These are phyloP conservation scores for Hemileia vastatrix DNA, from an alignment of 1,284 basidiomycete species.

Conservation along the genomic window DNA sequence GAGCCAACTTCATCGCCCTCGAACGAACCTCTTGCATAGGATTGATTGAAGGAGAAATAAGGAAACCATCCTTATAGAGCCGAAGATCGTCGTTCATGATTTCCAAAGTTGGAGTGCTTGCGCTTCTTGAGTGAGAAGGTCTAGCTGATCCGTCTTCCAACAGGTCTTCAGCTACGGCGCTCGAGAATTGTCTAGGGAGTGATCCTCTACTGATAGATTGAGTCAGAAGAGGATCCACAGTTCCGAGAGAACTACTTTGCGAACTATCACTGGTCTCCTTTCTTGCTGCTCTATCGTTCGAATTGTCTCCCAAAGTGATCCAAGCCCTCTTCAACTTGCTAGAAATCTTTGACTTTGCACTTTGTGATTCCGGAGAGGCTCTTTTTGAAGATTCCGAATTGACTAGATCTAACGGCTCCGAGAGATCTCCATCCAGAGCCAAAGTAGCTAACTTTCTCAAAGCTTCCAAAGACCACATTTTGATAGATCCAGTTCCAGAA, in stretches of 20 bases:
- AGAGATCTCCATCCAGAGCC: slow-evolving; percentile 26
- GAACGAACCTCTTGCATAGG: slow-evolving; percentile 6
- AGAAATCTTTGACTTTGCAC: slow-evolving; percentile 16
- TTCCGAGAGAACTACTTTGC: background rate
- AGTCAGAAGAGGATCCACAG: background rate
- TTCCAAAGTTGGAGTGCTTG: background rate
- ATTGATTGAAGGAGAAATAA: background rate
- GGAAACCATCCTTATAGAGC: background rate
- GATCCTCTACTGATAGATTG: background rate
- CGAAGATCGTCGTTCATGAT: background rate
- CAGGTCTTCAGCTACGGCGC: background rate
- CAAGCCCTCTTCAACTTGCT: slow-evolving; percentile 29
- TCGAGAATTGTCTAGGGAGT: background rate
- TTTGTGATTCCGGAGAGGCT: slow-evolving; percentile 3
- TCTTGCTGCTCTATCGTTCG: slow-evolving; percentile 11
- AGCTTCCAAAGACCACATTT: slow-evolving; percentile 36
- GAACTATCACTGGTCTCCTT: background rate
- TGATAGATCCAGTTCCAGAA: slow-evolving; percentile 24
- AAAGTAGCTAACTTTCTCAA: slow-evolving; percentile 29
- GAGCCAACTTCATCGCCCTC: slow-evolving; percentile 24
- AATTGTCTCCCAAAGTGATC: slow-evolving; percentile 18
- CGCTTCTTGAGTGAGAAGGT: background rate
- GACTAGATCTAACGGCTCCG: slow-evolving; percentile 26
- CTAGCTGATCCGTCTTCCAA: background rate
- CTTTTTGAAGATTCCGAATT: slow-evolving; percentile 1